Evolutionary conservation across 192 early-diverging fungal genomes (phyloP).

Genomic region (Coemansia furcata): DNA sequence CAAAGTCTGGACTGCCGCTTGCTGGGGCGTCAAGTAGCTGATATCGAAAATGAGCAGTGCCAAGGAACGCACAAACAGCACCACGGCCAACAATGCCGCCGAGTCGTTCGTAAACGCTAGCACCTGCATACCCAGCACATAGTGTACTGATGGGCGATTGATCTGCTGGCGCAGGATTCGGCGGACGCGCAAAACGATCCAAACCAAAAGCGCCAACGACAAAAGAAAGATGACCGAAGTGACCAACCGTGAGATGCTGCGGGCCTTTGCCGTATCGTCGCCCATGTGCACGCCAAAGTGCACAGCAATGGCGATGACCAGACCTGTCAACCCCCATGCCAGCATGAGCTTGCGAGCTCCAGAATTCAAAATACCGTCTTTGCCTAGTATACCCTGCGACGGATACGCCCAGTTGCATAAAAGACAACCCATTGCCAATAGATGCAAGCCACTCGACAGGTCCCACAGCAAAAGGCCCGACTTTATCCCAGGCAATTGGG

Average conservation of each 20-base stretch:
- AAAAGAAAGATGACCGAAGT: constrained; percentile 14
- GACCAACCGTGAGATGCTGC: constrained; percentile 35
- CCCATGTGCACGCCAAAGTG: constrained; percentile 28
- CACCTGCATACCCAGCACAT: constrained; percentile 34
- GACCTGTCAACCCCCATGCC: constrained; percentile 17
- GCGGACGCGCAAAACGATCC: constrained; percentile 12
- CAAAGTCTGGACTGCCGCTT: constrained; percentile 2
- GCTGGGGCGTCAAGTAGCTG: constrained; percentile 35
- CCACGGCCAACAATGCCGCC: constrained; percentile 8
- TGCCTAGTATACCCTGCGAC: constrained; percentile 28
- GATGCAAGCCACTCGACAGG: constrained; percentile 28
- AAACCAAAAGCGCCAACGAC: constrained; percentile 18
- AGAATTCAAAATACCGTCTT: constrained; percentile 15
- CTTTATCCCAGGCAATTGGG: constrained; percentile 30
- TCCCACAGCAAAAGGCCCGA: constrained; percentile 43
- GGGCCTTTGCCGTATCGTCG: constrained; percentile 24
- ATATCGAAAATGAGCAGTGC: constrained; percentile 44
- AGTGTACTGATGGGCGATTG: constrained; percentile 23
- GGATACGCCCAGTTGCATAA: constrained; percentile 31
- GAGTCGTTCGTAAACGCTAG: constrained; percentile 29
- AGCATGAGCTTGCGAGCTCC: constrained; percentile 16
- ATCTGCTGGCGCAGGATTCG: constrained; percentile 17
- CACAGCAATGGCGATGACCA: constrained; percentile 11
- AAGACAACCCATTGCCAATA: constrained; percentile 34
- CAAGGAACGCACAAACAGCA: constrained; percentile 26